Percentiles rank a stretch among this genome's conserved stretches.
Evolutionary conservation across 257 asterid genomes (phyloP).

Genomic region (Eucommia ulmoides): DNA sequence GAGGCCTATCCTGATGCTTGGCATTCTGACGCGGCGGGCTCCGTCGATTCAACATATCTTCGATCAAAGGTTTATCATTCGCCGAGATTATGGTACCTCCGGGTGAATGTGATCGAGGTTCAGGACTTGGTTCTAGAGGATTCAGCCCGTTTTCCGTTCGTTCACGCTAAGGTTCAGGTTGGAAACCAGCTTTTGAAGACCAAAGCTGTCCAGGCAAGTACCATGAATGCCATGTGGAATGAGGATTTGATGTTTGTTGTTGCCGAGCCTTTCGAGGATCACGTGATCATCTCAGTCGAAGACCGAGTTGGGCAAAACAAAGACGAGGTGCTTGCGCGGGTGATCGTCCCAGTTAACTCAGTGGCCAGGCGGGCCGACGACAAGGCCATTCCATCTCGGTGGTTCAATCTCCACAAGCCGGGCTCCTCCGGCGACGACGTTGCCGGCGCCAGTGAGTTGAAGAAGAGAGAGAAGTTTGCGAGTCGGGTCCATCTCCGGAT

Average conservation of each 20-base stretch:
- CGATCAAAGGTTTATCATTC: conserved; percentile 17
- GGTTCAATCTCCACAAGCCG: conserved; percentile 13
- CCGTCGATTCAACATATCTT: conserved; percentile 5
- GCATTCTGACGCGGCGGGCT: conserved; percentile 17
- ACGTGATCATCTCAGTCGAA: conserved; percentile 10
- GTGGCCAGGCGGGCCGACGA: conserved; percentile 11
- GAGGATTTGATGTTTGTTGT: conserved; percentile 17
- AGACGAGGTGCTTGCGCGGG: conserved; percentile 11
- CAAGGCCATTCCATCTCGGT: conserved; percentile 8
- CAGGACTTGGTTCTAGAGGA: conserved; percentile 16
- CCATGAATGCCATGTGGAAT: conserved; percentile 15
- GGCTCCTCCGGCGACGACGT: too few relatives aligned
- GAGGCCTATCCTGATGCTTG: conserved; percentile 19
- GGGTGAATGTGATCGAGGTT: conserved; percentile 16
- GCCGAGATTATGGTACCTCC: conserved; percentile 16
- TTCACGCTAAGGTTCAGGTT: conserved; percentile 12
- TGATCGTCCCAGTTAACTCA: conserved; percentile 6
- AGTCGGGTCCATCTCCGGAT: conserved; percentile 13
- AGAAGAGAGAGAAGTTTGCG: conserved; percentile 7
- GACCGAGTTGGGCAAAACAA: conserved; percentile 11
- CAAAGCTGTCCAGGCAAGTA: conserved; percentile 6
- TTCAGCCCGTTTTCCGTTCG: conserved; percentile 11
- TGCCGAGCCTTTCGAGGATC: conserved; percentile 18
- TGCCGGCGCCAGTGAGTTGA: conserved; percentile 6
- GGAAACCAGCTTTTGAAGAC: conserved; percentile 15